Evolutionary conservation across 2,329 filamentous ascomycete genomes (phyloP).

Genomic region (Colletotrichum somersetense): DNA sequence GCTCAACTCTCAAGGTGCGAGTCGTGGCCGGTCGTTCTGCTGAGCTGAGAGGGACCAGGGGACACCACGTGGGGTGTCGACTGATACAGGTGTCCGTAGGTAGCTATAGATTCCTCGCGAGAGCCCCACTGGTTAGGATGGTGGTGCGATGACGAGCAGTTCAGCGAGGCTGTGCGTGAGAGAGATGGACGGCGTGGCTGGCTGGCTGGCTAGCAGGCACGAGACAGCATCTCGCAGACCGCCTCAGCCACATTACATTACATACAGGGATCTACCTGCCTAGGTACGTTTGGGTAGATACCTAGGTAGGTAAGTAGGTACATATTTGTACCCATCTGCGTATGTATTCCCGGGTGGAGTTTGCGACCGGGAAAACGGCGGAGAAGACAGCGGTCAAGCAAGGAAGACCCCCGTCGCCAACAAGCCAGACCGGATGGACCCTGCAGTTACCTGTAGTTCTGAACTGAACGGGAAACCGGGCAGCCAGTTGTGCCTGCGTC

Average conservation of each 20-base stretch:
- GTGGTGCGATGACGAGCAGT: background rate
- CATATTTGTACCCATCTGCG: too few species aligned
- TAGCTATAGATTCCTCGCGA: background rate
- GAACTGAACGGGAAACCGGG: slow-evolving; percentile 35
- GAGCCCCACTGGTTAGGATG: background rate
- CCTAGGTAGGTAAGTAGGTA: too few species aligned
- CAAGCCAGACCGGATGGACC: slow-evolving; percentile 30
- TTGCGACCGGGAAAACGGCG: slow-evolving; percentile 7
- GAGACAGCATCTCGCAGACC: background rate
- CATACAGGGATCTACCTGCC: too few species aligned
- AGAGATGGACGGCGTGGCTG: background rate
- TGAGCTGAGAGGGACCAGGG: background rate
- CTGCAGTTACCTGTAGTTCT: slow-evolving; percentile 6
- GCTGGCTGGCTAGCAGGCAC: too few species aligned
- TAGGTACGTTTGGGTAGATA: too few species aligned
- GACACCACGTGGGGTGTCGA: background rate
- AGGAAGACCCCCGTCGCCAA: slow-evolving; percentile 31
- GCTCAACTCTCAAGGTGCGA: background rate
- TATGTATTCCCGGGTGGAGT: slow-evolving; percentile 5
- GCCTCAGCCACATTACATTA: slow-evolving; percentile 22
- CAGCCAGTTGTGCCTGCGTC: slow-evolving; percentile 42
- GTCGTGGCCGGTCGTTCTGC: background rate
- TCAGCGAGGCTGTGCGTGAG: slow-evolving; percentile 11
- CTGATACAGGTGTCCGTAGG: background rate
- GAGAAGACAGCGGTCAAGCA: slow-evolving; percentile 25